A percentile compares a stretch with the other conserved stretches of the same genome.
Conservation (phyloP, 768 basidiomycete genomes). For the Boletus rubroflammeus region DNA sequence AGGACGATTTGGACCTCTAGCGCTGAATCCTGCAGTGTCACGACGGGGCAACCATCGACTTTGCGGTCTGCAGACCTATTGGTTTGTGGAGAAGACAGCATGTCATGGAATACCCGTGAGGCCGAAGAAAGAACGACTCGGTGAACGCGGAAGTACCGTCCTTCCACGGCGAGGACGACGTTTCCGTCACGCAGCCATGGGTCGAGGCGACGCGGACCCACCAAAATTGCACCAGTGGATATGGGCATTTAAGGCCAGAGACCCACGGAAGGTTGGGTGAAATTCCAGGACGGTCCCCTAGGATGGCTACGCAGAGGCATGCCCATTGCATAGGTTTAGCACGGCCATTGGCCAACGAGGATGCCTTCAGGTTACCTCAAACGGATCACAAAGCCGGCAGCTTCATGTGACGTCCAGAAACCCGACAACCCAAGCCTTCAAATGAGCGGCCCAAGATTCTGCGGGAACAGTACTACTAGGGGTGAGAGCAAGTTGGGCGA, state of each 20-base stretch:
- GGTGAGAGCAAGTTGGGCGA: neutral
- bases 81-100: constrained; percentile 12
- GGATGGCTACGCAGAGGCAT: constrained; percentile 16
- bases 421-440: neutral
- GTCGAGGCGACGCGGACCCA: constrained; percentile 20
- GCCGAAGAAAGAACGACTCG: constrained; percentile 21
- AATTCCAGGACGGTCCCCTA: constrained; percentile 12
- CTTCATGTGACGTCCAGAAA: constrained; percentile 8
- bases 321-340: constrained; percentile 22
- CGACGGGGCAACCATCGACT: constrained; percentile 24
- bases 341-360: constrained; percentile 28
- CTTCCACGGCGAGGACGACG: constrained; percentile 22
- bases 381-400: constrained; percentile 9
- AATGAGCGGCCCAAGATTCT: neutral
- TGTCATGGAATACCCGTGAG: constrained; percentile 19
- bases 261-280: constrained; percentile 7
- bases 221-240: constrained; percentile 8
- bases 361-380: constrained; percentile 24
- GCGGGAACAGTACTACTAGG: neutral
- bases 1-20: constrained; percentile 26
- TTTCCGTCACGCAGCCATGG: constrained; percentile 25
- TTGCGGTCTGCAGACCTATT: constrained; percentile 10
- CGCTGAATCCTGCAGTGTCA: constrained; percentile 17
- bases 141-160: constrained; percentile 21
- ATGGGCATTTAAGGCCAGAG: constrained; percentile 22